Percentiles rank a stretch among this genome's conserved stretches.
phyloP scores from a whole-genome alignment of 2,329 filamentous ascomycete species.

The Exophiala spinifera region DNA sequence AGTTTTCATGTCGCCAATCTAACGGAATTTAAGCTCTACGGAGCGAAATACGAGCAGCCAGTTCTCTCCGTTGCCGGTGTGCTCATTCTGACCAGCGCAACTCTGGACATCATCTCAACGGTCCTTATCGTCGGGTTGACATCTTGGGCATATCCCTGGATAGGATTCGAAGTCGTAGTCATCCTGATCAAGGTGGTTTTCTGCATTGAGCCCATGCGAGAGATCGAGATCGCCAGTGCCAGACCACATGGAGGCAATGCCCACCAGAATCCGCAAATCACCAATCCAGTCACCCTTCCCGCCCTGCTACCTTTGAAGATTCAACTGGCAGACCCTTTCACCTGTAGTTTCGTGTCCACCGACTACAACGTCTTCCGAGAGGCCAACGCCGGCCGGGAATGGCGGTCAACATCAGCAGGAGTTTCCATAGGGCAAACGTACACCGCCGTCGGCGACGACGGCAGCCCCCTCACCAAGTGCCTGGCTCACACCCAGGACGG shows the following conservation, averaged over 20 bases:
- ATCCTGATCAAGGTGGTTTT: slow-evolving; percentile 6
- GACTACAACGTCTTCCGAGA: slow-evolving; percentile 2
- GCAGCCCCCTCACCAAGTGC: neutral
- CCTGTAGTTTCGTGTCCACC: neutral
- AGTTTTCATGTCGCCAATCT: slow-evolving; percentile 8
- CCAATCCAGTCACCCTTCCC: neutral
- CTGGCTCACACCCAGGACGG: neutral
- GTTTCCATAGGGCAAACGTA: slow-evolving; percentile 3
- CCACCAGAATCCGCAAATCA: neutral
- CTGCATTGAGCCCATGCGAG: slow-evolving; percentile 4
- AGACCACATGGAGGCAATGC: neutral
- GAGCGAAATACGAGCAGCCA: slow-evolving; percentile 4
- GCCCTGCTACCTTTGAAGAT: neutral
- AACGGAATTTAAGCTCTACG: slow-evolving; percentile 1
- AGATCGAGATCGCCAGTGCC: slow-evolving; percentile 4
- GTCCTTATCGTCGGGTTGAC: slow-evolving; percentile 5
- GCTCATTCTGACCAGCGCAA: slow-evolving; percentile 1
- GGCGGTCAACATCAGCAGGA: slow-evolving; percentile 7
- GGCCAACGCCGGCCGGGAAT: neutral
- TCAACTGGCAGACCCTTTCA: neutral
- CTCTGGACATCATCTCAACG: slow-evolving; percentile 3
- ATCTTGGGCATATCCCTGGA: slow-evolving; percentile 6
- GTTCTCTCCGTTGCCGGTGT: slow-evolving; percentile 2
- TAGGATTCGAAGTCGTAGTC: slow-evolving; percentile 4
- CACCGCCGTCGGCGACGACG: neutral